Evolutionary conservation across 192 early-diverging fungal species (phyloP), one percentile per base, ranked within the genome.

Genomic region (Linnemannia hyalina): DNA sequence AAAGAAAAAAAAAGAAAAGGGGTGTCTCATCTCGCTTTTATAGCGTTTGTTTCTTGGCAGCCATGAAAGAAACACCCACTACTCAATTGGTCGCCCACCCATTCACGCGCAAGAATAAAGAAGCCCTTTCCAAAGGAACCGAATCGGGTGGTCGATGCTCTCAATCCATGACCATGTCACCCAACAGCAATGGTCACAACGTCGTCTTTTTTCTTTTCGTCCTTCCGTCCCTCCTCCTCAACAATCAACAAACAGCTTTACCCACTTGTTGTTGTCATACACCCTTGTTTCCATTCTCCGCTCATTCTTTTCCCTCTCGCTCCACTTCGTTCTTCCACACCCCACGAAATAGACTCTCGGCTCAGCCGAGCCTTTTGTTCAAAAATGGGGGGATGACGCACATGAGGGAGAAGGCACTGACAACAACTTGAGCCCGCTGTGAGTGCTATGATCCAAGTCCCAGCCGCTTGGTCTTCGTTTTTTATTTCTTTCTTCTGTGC

Each of bases 301-400:
- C 29, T 15, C 60, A 11, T 65, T 4, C 11, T 13, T 32, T 60
- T 65, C 11, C 60, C 11, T 32, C 23, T 55, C 55, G 55, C 55
- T 60, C 55, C n/a, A 23, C 55, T 26, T 60, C 6, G 5, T 5
- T 32, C n/a, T 35, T 13, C 29, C 60, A 32, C 60, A 32, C 60
- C 29, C 60, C 60, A 65, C 60, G 29, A 65, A 32, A 65, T 65
- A 65, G 23, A 65, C 60, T 32, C 60, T 65, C 60, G 60, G 60
- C 60, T 65, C 26, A 65, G 60, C 60, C 60, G 60, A 65, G 60
- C 29, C 60, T 65, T 65, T 65, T 65, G 13, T 3, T 32, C 29
- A 29, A 29, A 63, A 32, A 32, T 63, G 60, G 9, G 60, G 9
- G 23, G 60, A 11, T 29, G 8, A 9, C 10, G 32, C 60, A 63